Evolutionary conservation across 2,329 filamentous ascomycete genomes (phyloP).

Genomic region (Herpotrichia juniperi): DNA sequence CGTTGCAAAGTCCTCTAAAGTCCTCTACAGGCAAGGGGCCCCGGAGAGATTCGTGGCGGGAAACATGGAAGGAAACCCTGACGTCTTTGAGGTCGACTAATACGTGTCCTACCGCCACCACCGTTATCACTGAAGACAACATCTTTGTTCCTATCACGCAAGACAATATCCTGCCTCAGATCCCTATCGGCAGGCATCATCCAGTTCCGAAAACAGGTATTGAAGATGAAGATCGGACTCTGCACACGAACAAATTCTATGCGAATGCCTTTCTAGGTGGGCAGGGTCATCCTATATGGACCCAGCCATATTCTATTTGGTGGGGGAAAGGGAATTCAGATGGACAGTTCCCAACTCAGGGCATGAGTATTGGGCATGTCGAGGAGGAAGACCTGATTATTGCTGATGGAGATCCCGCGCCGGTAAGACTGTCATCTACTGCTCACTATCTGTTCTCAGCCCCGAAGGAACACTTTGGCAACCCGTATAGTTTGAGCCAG

Average conservation of each 20-base stretch:
- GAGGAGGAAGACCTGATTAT: constrained; percentile 71
- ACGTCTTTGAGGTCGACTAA: constrained; percentile 15
- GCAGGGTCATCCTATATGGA: constrained; percentile 73
- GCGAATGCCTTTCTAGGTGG: constrained; percentile 78
- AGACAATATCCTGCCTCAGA: constrained; percentile 48
- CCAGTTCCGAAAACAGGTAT: constrained; percentile 47
- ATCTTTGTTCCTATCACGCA: constrained; percentile 51
- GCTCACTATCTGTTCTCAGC: no score
- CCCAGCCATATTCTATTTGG: constrained; percentile 64
- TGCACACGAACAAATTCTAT: constrained; percentile 75
- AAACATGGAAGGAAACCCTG: constrained; percentile 16
- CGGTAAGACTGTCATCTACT: constrained; percentile 17
- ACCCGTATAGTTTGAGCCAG: no score
- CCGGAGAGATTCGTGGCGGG: constrained; percentile 11
- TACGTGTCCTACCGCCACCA: not conserved
- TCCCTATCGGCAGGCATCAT: constrained; percentile 47
- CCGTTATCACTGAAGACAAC: constrained; percentile 29
- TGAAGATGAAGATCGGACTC: constrained; percentile 51
- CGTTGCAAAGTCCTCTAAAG: not conserved
- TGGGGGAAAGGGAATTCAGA: constrained; percentile 54
- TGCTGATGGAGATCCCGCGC: constrained; percentile 55
- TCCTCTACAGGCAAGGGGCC: constrained; percentile 3
- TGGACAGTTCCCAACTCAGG: constrained; percentile 65
- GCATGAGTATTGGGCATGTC: constrained; percentile 78
- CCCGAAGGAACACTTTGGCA: no score